Percentiles rank a stretch among this genome's conserved stretches.
Conservation (phyloP, 1,284 basidiomycete genomes). For the Meira nashicola region DNA sequence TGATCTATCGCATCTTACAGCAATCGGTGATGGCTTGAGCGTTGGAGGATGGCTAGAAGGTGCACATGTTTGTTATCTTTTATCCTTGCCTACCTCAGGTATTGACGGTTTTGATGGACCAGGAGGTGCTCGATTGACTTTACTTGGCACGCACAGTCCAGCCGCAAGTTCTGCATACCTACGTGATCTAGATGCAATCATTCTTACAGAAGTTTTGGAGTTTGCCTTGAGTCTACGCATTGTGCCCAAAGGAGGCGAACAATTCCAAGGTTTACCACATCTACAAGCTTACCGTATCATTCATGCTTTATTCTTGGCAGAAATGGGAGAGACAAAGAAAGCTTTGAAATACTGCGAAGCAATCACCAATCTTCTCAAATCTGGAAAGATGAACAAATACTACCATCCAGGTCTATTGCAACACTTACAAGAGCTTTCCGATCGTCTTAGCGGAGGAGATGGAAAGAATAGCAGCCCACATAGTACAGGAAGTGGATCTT, state of each 20-base stretch:
- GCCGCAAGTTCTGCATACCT: slow-evolving; percentile 59
- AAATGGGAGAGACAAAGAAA: slow-evolving; percentile 48
- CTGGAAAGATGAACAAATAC: slow-evolving; percentile 64
- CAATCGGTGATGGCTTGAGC: slow-evolving; percentile 76
- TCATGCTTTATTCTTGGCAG: slow-evolving; percentile 69
- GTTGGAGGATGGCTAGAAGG: slow-evolving; percentile 73
- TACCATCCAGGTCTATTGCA: slow-evolving; percentile 67
- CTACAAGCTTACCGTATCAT: slow-evolving; percentile 83
- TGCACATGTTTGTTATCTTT: slow-evolving; percentile 84
- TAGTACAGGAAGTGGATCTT: slow-evolving; percentile 31
- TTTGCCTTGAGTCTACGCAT: slow-evolving; percentile 76
- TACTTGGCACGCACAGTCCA: slow-evolving; percentile 66
- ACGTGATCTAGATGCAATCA: slow-evolving; percentile 71
- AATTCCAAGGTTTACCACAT: slow-evolving; percentile 75
- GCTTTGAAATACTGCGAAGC: slow-evolving; percentile 76
- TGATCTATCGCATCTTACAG: slow-evolving; percentile 70
- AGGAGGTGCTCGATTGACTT: slow-evolving; percentile 59
- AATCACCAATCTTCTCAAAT: slow-evolving; percentile 65
- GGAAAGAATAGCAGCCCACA: slow-evolving; percentile 63
- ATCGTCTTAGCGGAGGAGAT: slow-evolving; percentile 60
- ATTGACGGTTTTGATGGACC: slow-evolving; percentile 66
- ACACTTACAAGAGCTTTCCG: slow-evolving; percentile 73
- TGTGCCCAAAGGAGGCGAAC: slow-evolving; percentile 75
- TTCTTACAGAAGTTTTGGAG: slow-evolving; percentile 87
- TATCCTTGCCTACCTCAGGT: slow-evolving; percentile 76